A percentile compares a stretch with the other conserved stretches of the same genome.
These are phyloP conservation scores for Dalbergia oliveri DNA, from an alignment of 306 rosid genomes.

Conservation along the genomic window DNA sequence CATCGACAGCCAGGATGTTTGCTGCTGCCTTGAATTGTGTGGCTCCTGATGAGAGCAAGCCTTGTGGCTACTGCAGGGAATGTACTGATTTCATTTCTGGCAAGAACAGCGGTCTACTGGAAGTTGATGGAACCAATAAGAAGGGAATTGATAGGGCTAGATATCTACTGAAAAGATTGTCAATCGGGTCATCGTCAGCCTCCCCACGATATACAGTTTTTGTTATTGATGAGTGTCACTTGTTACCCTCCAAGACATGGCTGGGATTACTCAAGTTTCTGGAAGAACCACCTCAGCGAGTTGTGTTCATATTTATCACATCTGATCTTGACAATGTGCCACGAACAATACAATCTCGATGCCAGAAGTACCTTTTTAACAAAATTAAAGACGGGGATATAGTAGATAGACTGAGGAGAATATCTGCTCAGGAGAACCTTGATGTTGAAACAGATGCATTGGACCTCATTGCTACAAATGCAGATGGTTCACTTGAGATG, in stretches of 20 bases:
- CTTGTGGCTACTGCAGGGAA: conserved; percentile 93
- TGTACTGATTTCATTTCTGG: conserved; percentile 78
- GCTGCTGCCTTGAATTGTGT: conserved; percentile 89
- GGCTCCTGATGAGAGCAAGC: conserved; percentile 77
- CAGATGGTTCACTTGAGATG: conserved; percentile 98
- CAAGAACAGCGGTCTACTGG: conserved; percentile 73
- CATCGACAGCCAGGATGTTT: conserved; percentile 90
- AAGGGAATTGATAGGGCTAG: conserved; percentile 83
- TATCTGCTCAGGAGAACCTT: conserved; percentile 76
- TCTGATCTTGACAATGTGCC: conserved; percentile 95
- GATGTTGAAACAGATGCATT: conserved; percentile 91
- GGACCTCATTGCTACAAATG: conserved; percentile 92
- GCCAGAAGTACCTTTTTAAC: conserved; percentile 94
- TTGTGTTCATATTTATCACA: conserved; percentile 83
- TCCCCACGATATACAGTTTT: conserved; percentile 69
- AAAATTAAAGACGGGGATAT: conserved; percentile 92
- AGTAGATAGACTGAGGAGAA: conserved; percentile 74
- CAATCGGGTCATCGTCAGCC: conserved; percentile 56
- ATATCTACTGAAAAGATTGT: conserved; percentile 67
- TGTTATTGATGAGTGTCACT: conserved; percentile 94
- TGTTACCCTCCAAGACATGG: conserved; percentile 93
- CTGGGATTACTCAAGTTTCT: conserved; percentile 90
- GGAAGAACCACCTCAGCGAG: conserved; percentile 86
- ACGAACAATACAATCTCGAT: conserved; percentile 85
- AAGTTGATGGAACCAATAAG: conserved; percentile 88